Base-by-base conservation (phyloP, 371 early-diverging fungal genomes). In the Conidiobolus incongruus region DNA sequence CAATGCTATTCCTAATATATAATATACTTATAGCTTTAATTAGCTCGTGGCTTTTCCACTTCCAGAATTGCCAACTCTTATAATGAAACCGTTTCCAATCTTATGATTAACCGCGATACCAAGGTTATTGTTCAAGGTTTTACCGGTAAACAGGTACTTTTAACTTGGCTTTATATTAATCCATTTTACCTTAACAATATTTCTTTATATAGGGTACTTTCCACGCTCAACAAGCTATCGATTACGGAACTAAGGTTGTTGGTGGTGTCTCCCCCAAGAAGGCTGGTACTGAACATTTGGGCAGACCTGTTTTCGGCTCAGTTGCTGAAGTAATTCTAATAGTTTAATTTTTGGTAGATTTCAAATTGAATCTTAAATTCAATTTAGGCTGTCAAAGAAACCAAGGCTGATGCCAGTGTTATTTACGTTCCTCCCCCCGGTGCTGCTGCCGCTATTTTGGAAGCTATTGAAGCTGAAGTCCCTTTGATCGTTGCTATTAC, bases 81-180 rank as follows among this genome's bases (percentile, higher is more conserved):
- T 56, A 91, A 85, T 35, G 65, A 76, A 44, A 92, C 92, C 38
- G 64, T 72, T 48, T 73, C 70, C 62, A 95, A 96, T 76, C 70
- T 97, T 72, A 47, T 64, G 55, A 79, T 97, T 60, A 80, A 75
- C 69, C 81, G 83, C 70, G 60, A 91, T 64, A 94, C 96, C 48
- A 81, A 77, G 59, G 93, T 95, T 48, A 85, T 97, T 56, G 89
- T 87, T 66, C 98, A 97, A 61, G 96, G 98, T 49, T 92, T 97
- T 65, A 97, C 98, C 29, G 98, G 98, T 49, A 94, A 93, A 66
- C 94, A 93, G 77, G 96, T 90, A 69, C 19, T 53, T 35, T 35
- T 26, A 12, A 19, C 7, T 20, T 13, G 19, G 15, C 3, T 15
- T 24, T 20, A 35, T 32, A n/a, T n/a, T n/a, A n/a, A n/a, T n/a